These are phyloP conservation scores for Larix sibirica DNA, from an alignment of 83 land plant genomes.

Conservation along the genomic window DNA sequence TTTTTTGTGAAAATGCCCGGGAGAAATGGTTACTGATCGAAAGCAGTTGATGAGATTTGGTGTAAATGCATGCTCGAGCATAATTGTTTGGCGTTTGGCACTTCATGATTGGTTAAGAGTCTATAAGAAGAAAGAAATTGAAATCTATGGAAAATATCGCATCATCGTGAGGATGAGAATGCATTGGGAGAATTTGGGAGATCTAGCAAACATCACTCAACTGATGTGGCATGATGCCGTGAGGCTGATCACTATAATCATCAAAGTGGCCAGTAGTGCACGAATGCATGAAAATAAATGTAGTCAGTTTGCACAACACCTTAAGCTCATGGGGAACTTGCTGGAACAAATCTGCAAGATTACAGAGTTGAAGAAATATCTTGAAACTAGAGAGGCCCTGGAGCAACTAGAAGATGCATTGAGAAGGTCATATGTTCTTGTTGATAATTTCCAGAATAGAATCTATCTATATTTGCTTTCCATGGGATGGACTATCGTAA, in stretches of 20 bases:
- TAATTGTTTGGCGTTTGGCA: neutral
- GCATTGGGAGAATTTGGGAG: constrained; percentile 66
- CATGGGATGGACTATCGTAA: constrained; percentile 94
- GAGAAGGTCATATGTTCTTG: constrained; percentile 68
- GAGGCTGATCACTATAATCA: constrained; percentile 67
- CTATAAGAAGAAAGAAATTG: no score
- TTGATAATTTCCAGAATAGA: constrained; percentile 79
- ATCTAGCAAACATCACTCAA: constrained; percentile 74
- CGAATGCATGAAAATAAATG: constrained; percentile 95
- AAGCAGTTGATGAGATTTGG: neutral
- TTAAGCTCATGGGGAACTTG: constrained; percentile 86
- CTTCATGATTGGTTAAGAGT: neutral
- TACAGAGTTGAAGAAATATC: constrained; percentile 75
- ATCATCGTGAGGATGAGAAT: constrained; percentile 21
- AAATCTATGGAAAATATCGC: neutral
- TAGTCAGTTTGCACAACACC: constrained; percentile 82
- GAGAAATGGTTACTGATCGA: no score
- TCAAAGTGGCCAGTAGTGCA: constrained; percentile 76
- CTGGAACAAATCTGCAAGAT: constrained; percentile 81
- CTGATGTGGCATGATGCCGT: constrained; percentile 77
- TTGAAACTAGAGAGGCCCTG: constrained; percentile 82
- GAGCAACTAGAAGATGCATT: constrained; percentile 91
- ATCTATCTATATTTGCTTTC: constrained; percentile 88
- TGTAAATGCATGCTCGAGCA: neutral
- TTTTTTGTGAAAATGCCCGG: neutral